Conservation (phyloP, 805 yeast species). For the Teunomyces funiuensis region DNA sequence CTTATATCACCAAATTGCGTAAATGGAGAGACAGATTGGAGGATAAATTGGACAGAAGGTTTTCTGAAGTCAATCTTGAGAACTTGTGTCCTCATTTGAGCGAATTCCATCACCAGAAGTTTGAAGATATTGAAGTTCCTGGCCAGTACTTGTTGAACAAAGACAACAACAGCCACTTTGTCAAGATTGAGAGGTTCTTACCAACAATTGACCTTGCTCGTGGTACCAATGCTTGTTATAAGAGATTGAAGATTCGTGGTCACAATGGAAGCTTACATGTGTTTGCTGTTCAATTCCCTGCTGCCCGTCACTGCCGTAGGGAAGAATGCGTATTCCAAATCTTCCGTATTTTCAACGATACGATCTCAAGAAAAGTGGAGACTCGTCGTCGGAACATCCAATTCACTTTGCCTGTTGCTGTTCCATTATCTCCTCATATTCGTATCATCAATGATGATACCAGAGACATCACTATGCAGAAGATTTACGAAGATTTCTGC, state of each 20-base stretch:
- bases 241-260: slow-evolving; percentile 85
- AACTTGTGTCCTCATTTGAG: slow-evolving; percentile 91
- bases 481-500: slow-evolving; percentile 86
- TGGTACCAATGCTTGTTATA: slow-evolving; percentile 87
- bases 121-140: slow-evolving; percentile 96
- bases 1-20: slow-evolving; percentile 77
- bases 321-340: slow-evolving; percentile 93
- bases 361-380: slow-evolving; percentile 78
- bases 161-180: slow-evolving; percentile 86
- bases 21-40: slow-evolving; percentile 93
- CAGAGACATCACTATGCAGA: slow-evolving; percentile 71
- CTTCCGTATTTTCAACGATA: slow-evolving; percentile 84
- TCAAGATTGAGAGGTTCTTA: slow-evolving; percentile 89
- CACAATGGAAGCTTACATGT: slow-evolving; percentile 90
- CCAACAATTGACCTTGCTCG: slow-evolving; percentile 87
- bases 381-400: slow-evolving; percentile 81
- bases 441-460: slow-evolving; percentile 84
- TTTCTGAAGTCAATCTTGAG: slow-evolving; percentile 78
- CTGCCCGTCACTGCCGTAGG: slow-evolving; percentile 94
- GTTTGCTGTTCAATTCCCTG: slow-evolving; percentile 96
- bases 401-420: slow-evolving; percentile 86
- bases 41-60: slow-evolving; percentile 84
- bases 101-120: slow-evolving; percentile 97
- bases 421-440: slow-evolving; percentile 93
- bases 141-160: slow-evolving; percentile 91